Evolutionary conservation across 139 green algal species (phyloP).

Genomic region (Diplosphaera chodatii): DNA sequence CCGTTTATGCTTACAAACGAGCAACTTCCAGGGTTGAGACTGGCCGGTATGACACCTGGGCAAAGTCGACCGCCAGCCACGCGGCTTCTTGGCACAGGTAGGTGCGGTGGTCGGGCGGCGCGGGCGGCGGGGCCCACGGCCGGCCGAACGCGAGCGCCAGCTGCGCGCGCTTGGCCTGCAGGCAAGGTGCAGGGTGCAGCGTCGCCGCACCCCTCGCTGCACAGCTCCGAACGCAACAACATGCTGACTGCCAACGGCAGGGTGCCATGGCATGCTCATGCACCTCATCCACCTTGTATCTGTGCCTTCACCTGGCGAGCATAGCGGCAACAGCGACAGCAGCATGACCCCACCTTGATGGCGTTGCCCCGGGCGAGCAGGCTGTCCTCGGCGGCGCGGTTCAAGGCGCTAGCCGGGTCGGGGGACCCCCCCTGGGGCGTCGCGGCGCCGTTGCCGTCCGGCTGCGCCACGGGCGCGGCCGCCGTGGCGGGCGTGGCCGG

Average conservation of each 20-base stretch:
- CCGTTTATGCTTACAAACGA: too few relatives aligned
- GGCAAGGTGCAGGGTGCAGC: too few relatives aligned
- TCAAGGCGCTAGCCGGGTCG: background rate
- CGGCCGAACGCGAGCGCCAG: constrained; percentile 37
- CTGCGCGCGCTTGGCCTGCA: constrained; percentile 24
- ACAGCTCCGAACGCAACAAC: too few relatives aligned
- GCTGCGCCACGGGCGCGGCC: too few relatives aligned
- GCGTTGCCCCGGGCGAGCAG: constrained; percentile 6
- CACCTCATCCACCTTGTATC: too few relatives aligned
- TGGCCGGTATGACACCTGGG: constrained; percentile 16
- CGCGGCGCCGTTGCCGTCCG: background rate
- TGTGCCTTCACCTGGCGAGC: too few relatives aligned
- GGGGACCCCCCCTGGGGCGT: too few relatives aligned
- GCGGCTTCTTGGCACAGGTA: constrained; percentile 51
- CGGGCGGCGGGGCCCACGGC: constrained; percentile 33
- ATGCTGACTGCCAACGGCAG: too few relatives aligned
- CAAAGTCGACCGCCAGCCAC: constrained; percentile 65
- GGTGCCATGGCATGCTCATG: too few relatives aligned
- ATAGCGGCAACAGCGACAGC: too few relatives aligned
- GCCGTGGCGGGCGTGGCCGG: background rate
- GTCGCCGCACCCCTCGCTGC: too few relatives aligned
- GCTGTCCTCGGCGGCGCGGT: background rate
- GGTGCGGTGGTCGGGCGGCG: constrained; percentile 33
- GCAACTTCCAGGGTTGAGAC: too few relatives aligned
- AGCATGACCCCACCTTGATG: background rate